Evolutionary conservation across 495 filamentous ascomycete genomes (phyloP), one percentile per base, ranked within the genome.

Genomic region (Xylaria telfairii): DNA sequence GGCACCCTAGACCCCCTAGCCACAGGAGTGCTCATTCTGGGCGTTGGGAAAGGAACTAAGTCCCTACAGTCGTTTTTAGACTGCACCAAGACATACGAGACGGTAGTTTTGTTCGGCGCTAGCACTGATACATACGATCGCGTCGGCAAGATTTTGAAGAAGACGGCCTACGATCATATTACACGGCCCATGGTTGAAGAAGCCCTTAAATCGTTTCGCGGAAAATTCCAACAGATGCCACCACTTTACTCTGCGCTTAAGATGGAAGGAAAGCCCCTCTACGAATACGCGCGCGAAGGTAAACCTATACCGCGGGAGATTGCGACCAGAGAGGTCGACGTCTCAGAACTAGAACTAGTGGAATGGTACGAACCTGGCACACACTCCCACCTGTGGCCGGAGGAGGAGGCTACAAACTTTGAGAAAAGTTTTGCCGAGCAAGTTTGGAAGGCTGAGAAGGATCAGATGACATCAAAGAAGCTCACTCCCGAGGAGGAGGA

Each of bases 1-100:
- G 96, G 96, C 41, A 99, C 96, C 0, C 87, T 99, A 4, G 96
- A 99, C 75, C 96, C 96, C 3, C 87, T 98, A 72, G 96, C 96
- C 17, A 97, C 93, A 1, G 96, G 96, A 30, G 93, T 99, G 13
- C 85, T 99, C 64, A 92, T 98, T 57, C 83, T 93, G 2, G 96
- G 95, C 44, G 87, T 98, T 10, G 95, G 94, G 24, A 89, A 88
- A 65, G 96, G 94, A 17, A 99, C 96, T 15, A 98, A 98, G 79
- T 79, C 83, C 6, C 86, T 99, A 4, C 82, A 87, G 62, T 76
- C 87, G 17, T 98, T 98, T 74, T 81, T 99, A 39, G 83, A 83
- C 30, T 97, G 96, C 81, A 96, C 92, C 30, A 99, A 99, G 83
- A 90, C 88, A 2, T 99, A 99, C 80, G 94, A 98, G 77, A 87